A percentile compares a stretch with the other conserved stretches of the same genome.
These are phyloP conservation scores for Trichoderma gamsii DNA, from an alignment of 495 filamentous ascomycete species.

Conservation along the genomic window DNA sequence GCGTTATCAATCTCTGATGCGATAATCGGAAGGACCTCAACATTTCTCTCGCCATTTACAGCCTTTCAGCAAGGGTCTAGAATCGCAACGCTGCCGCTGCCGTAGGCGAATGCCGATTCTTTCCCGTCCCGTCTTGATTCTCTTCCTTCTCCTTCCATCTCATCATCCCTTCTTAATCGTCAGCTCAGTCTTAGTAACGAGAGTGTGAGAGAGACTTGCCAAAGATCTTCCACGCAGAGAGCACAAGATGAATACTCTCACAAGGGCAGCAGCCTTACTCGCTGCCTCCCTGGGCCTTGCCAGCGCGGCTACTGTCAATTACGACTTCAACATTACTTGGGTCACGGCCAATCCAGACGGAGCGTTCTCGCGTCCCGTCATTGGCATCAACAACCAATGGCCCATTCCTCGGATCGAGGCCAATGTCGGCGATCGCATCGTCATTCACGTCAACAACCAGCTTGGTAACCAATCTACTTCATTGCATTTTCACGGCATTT, in stretches of 20 bases:
- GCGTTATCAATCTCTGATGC: slow-evolving; percentile 7
- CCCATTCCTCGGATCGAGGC: slow-evolving; percentile 64
- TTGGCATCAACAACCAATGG: slow-evolving; percentile 81
- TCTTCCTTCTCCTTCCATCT: neutral
- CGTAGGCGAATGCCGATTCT: neutral
- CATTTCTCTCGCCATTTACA: neutral
- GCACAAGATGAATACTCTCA: neutral
- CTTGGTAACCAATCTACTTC: slow-evolving; percentile 64
- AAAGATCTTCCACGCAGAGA: neutral
- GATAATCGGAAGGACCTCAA: neutral
- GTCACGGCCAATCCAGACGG: slow-evolving; percentile 77
- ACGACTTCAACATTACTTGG: slow-evolving; percentile 78
- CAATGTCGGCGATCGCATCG: slow-evolving; percentile 61
- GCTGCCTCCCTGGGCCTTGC: slow-evolving; percentile 20
- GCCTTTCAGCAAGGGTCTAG: neutral
- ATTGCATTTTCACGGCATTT: slow-evolving; percentile 73
- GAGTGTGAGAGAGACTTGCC: neutral
- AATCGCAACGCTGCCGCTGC: neutral
- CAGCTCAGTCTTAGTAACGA: neutral
- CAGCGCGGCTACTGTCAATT: slow-evolving; percentile 56
- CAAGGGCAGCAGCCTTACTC: neutral
- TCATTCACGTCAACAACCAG: slow-evolving; percentile 67
- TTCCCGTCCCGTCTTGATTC: neutral
- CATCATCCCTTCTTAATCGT: neutral
- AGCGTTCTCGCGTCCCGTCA: slow-evolving; percentile 55